Conservation (phyloP, 2,329 filamentous ascomycete genomes). For the Leptographium galeiforme region DNA sequence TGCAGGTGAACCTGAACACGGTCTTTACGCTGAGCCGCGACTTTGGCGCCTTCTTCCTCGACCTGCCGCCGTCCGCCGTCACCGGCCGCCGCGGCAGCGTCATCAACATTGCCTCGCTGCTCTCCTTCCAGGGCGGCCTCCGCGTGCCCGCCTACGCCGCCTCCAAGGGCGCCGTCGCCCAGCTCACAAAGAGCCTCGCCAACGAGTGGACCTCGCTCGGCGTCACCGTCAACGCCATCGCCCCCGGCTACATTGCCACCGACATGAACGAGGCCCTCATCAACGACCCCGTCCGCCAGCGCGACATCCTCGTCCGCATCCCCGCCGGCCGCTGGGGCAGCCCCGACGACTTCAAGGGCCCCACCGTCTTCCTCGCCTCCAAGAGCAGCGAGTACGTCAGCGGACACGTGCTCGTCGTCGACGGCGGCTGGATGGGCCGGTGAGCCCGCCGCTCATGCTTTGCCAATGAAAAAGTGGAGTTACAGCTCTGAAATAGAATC, state of each 20-base stretch:
- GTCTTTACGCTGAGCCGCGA: conserved; percentile 71
- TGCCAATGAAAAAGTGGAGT: no score
- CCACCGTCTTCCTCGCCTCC: conserved; percentile 63
- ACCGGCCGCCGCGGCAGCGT: conserved; percentile 53
- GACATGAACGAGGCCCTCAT: conserved; percentile 86
- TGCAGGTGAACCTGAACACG: conserved; percentile 75
- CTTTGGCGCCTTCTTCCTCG: conserved; percentile 66
- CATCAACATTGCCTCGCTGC: conserved; percentile 72
- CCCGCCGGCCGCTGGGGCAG: conserved; percentile 72
- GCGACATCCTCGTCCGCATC: conserved; percentile 66
- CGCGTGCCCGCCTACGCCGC: conserved; percentile 83
- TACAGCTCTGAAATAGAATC: no score
- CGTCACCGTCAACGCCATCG: conserved; percentile 76
- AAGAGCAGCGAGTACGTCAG: conserved; percentile 68
- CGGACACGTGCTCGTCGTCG: conserved; percentile 70
- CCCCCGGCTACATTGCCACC: conserved; percentile 82
- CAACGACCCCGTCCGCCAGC: conserved; percentile 53
- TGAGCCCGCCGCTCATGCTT: conserved; percentile 20
- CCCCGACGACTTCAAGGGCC: conserved; percentile 81
- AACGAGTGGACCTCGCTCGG: conserved; percentile 79
- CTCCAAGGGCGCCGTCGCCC: conserved; percentile 71
- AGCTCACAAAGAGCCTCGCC: conserved; percentile 71
- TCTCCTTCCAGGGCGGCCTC: conserved; percentile 76
- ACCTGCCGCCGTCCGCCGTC: conserved; percentile 29
- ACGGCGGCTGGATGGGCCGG: conserved; percentile 88